These are phyloP conservation scores for Plasmopara halstedii DNA, from an alignment of 352 stramenopile species.

Conservation along the genomic window DNA sequence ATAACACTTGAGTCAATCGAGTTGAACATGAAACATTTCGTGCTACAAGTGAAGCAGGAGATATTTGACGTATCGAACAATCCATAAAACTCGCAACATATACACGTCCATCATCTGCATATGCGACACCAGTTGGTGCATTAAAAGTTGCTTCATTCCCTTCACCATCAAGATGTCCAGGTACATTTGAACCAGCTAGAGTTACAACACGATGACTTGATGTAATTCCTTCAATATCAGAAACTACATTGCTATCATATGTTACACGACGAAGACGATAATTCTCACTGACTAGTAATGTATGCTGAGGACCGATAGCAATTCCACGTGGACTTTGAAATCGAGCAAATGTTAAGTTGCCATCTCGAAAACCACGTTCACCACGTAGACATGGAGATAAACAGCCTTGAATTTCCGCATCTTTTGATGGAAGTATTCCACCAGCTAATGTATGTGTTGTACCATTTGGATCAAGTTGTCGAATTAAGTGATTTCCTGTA, in stretches of 20 bases:
- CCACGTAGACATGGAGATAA: slow-evolving; percentile 85
- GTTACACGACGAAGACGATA: slow-evolving; percentile 84
- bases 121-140: slow-evolving; percentile 78
- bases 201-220: slow-evolving; percentile 81
- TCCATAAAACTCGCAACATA: slow-evolving; percentile 89
- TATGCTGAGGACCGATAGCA: slow-evolving; percentile 65
- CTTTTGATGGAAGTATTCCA: slow-evolving; percentile 40
- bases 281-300: slow-evolving; percentile 85
- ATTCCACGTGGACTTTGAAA: slow-evolving; percentile 94
- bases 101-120: slow-evolving; percentile 78
- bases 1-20: slow-evolving; percentile 69
- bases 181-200: slow-evolving; percentile 74
- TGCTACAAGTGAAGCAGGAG: slow-evolving; percentile 58
- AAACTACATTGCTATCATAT: slow-evolving; percentile 48
- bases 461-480: slow-evolving; percentile 65
- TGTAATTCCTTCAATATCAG: slow-evolving; percentile 56
- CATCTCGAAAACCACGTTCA: slow-evolving; percentile 83
- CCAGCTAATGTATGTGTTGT: slow-evolving; percentile 62
- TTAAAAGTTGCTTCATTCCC: slow-evolving; percentile 86
- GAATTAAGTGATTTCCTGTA: slow-evolving; percentile 93
- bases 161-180: slow-evolving; percentile 76
- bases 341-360: slow-evolving; percentile 71
- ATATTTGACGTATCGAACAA: slow-evolving; percentile 86
- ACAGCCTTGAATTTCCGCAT: slow-evolving; percentile 76
- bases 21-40: slow-evolving; percentile 70